A percentile compares a stretch with the other conserved stretches of the same genome.
Evolutionary conservation across 2,329 filamentous ascomycete genomes (phyloP).

Genomic region (Ascochyta lentis): DNA sequence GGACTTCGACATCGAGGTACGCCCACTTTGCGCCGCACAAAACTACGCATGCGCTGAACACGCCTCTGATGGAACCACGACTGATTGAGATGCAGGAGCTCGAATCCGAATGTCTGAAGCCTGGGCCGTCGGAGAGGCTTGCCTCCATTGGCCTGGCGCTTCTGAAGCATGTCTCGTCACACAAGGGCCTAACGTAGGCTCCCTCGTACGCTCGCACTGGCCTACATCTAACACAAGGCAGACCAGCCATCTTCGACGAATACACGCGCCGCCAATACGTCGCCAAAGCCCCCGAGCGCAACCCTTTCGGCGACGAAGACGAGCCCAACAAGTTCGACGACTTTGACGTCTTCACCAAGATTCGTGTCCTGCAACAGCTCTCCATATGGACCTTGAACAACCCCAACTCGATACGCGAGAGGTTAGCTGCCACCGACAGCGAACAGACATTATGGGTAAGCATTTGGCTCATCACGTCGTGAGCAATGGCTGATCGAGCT

Average conservation of each 20-base stretch:
- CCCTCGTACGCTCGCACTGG: neutral
- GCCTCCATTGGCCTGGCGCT: conserved; percentile 83
- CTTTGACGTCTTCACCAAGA: conserved; percentile 83
- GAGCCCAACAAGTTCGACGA: conserved; percentile 75
- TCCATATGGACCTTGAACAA: conserved; percentile 89
- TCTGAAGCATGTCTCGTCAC: conserved; percentile 91
- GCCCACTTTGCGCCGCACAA: conserved; percentile 29
- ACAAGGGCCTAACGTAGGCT: conserved; percentile 85
- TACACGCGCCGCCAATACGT: conserved; percentile 89
- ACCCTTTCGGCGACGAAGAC: conserved; percentile 85
- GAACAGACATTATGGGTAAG: conserved; percentile 86
- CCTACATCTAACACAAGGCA: conserved; percentile 48
- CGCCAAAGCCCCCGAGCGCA: conserved; percentile 77
- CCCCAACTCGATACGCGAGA: conserved; percentile 83
- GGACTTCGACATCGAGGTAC: conserved; percentile 87
- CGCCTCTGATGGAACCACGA: conserved; percentile 8
- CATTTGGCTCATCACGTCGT: conserved; percentile 12
- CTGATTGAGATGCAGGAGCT: conserved; percentile 69
- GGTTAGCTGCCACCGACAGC: conserved; percentile 80
- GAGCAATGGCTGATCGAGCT: conserved; percentile 26
- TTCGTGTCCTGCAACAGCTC: conserved; percentile 83
- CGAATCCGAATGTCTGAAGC: conserved; percentile 86
- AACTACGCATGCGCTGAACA: conserved; percentile 20
- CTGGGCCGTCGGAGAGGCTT: conserved; percentile 72
- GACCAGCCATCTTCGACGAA: conserved; percentile 87